Conservation (phyloP, 257 asterid genomes). For the Mitragyna speciosa region DNA sequence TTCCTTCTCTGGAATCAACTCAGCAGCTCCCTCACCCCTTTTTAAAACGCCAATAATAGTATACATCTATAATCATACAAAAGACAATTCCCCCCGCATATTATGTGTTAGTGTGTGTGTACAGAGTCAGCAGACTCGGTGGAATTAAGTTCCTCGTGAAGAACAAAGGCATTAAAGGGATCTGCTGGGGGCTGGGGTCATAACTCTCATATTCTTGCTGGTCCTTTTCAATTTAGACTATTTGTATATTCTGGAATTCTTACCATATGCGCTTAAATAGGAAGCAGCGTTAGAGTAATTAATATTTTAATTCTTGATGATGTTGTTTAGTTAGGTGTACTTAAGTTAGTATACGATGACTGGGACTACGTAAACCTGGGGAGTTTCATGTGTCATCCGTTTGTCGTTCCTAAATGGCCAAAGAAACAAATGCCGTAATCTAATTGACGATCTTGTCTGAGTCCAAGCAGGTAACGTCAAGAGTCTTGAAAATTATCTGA, state of each 20-base stretch:
- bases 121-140: conserved; percentile 1
- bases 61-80: not conserved
- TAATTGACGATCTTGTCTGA: not conserved
- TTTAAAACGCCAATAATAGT: not conserved
- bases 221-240: not conserved
- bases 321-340: not conserved
- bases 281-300: not conserved
- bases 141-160: conserved; percentile 42
- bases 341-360: not conserved
- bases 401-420: conserved; percentile 6
- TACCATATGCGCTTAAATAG: not conserved
- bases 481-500: no score
- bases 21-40: not conserved
- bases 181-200: conserved; percentile 38
- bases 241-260: not conserved
- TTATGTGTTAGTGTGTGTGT: not conserved
- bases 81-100: not conserved
- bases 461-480: no score
- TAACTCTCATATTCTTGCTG: conserved; percentile 10
- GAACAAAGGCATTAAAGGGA: conserved; percentile 40
- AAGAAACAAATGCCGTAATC: not conserved
- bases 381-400: not conserved
- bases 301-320: not conserved
- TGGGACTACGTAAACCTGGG: not conserved
- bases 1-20: conserved; percentile 7